Evolutionary conservation across 2,329 filamentous ascomycete genomes (phyloP), one percentile per base, ranked within the genome.

Genomic region (Colletotrichum spaethianum): DNA sequence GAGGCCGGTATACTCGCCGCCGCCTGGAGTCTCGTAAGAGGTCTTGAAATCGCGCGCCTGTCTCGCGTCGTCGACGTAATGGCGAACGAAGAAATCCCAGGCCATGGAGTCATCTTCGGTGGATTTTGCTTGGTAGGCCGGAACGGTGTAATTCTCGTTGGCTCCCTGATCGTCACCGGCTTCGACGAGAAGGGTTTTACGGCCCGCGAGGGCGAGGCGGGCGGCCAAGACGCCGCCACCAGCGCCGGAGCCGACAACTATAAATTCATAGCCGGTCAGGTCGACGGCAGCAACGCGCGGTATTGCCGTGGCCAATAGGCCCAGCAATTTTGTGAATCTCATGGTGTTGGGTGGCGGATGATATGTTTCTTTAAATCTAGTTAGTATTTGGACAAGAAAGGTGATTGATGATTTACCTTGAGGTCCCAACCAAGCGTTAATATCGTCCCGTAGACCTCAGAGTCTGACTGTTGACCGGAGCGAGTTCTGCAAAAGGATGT

Each of bases 71-170:
- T 91, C 85, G 11, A 84, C 82, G 76, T 91, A 92, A 78, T 92
- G 90, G 56, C 85, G 85, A n/a, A 91, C 88, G 74, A 88, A 92
- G 80, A 89, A 92, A 78, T 91, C 87, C 90, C 90, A 93, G 56
- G 84, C 81, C 75, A 90, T 84, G 23, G 85, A 83, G 31, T 83
- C 83, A 72, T 91, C 87, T 75, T 91, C 88, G 14, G 87, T 89
- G 2, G 87, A 84, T 26, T 85, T 83, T 59, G 85, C 84, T 28
- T 86, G 85, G 75, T 88, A 85, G 2, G 88, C 85, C 8, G 90
- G 89, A 6, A 90, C 84, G 12, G 86, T 84, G 73, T 89, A 86
- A 76, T 88, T 86, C 71, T 82, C 79, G 44, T 80, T 79, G 59
- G 56, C 81, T 23, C 84, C 86, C 72, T 89, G 85, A 75, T 92